These are phyloP conservation scores for Penicillium coffeae DNA, from an alignment of 495 filamentous ascomycete species.

Conservation along the genomic window DNA sequence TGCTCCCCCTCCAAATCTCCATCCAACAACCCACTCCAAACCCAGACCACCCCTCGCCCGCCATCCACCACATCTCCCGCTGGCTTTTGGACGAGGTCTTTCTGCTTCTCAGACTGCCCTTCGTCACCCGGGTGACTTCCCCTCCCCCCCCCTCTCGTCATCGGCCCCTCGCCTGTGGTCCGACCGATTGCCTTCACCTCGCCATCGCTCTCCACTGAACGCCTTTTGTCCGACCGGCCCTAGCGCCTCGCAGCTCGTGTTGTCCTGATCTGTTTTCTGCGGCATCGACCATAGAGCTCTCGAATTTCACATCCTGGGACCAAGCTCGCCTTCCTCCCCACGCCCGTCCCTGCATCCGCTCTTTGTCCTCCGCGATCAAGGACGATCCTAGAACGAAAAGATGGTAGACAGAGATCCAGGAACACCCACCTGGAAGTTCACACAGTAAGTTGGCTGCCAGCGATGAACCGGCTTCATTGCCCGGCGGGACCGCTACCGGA, in stretches of 20 bases:
- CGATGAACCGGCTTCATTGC: background rate
- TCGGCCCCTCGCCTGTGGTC: slow-evolving; percentile 17
- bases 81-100: slow-evolving; percentile 7
- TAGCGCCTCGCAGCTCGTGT: background rate
- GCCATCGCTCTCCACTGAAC: slow-evolving; percentile 2
- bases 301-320: slow-evolving; percentile 7
- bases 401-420: slow-evolving; percentile 96
- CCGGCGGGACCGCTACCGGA: background rate
- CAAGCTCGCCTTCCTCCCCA: slow-evolving; percentile 10
- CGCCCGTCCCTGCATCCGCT: slow-evolving; percentile 8
- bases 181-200: slow-evolving; percentile 17
- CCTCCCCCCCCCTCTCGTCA: slow-evolving; percentile 13
- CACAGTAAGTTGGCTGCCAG: slow-evolving; percentile 71
- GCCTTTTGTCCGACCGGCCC: background rate
- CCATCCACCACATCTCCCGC: slow-evolving; percentile 7
- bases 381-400: slow-evolving; percentile 50
- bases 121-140: background rate
- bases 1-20: slow-evolving; percentile 18
- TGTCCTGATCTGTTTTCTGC: slow-evolving; percentile 3
- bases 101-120: slow-evolving; percentile 2
- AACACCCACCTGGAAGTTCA: slow-evolving; percentile 99
- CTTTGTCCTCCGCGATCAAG: slow-evolving; percentile 20
- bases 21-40: slow-evolving; percentile 22
- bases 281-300: slow-evolving; percentile 18
- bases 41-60: slow-evolving; percentile 15